A percentile compares a stretch with the other conserved stretches of the same genome.
Conservation (phyloP, 331 rosid species). For the Pyracantha coccinea region DNA sequence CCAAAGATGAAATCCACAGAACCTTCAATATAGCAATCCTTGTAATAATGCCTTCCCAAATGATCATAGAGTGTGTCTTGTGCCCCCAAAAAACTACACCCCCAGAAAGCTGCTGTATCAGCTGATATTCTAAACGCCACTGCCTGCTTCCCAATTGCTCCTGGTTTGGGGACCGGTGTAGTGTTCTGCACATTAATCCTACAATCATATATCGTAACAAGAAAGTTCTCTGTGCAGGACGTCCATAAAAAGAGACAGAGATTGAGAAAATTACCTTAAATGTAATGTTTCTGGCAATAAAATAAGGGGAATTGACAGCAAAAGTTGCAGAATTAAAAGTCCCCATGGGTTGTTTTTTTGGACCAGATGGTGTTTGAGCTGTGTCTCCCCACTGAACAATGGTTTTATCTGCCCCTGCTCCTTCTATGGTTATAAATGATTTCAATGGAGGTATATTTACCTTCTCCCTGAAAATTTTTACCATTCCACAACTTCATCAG, state of each 20-base stretch:
- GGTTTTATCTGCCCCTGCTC: constrained; percentile 85
- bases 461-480: constrained; percentile 54
- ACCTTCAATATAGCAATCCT: constrained; percentile 93
- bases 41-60: constrained; percentile 82
- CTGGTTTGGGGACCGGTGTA: constrained; percentile 75
- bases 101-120: constrained; percentile 70
- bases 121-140: constrained; percentile 94
- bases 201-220: too few species aligned
- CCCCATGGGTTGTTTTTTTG: constrained; percentile 67
- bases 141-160: constrained; percentile 82
- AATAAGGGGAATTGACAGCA: constrained; percentile 82
- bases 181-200: constrained; percentile 43
- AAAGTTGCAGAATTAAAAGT: constrained; percentile 84
- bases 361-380: constrained; percentile 65
- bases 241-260: background rate
- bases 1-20: constrained; percentile 97
- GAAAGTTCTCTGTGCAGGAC: too few species aligned
- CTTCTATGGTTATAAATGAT: constrained; percentile 80
- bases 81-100: constrained; percentile 82
- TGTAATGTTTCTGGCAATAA: constrained; percentile 89
- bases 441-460: constrained; percentile 71
- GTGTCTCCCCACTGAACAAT: constrained; percentile 98
- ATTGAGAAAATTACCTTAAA: constrained; percentile 44
- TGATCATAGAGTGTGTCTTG: constrained; percentile 95
- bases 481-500: background rate